These are phyloP conservation scores for Trichophyton verrucosum DNA, from an alignment of 2,329 filamentous ascomycete genomes.

Conservation along the genomic window DNA sequence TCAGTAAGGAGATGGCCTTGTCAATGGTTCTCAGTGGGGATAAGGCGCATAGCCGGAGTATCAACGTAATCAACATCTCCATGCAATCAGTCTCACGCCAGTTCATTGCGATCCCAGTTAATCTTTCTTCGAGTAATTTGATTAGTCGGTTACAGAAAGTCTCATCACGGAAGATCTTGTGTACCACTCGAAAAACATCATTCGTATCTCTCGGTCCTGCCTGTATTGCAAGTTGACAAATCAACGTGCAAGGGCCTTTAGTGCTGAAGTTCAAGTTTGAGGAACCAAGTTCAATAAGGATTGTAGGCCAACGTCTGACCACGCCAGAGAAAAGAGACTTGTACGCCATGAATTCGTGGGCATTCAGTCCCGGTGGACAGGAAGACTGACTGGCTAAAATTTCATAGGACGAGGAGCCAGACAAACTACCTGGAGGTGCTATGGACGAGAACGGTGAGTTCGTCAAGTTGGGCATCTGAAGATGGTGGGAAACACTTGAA, in stretches of 20 bases:
- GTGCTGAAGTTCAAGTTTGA: constrained; percentile 49
- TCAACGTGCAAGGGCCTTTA: constrained; percentile 37
- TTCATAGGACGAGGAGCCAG: constrained; percentile 40
- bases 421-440: constrained; percentile 21
- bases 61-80: constrained; percentile 44
- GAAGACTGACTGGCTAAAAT: constrained; percentile 35
- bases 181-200: constrained; percentile 34
- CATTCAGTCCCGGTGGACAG: constrained; percentile 36
- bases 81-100: constrained; percentile 50
- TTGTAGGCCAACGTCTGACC: constrained; percentile 35
- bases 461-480: constrained; percentile 26
- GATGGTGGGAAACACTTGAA: constrained; percentile 38
- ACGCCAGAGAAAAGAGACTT: constrained; percentile 35
- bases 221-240: constrained; percentile 44
- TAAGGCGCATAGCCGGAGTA: constrained; percentile 31
- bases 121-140: constrained; percentile 35
- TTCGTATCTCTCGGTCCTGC: constrained; percentile 37
- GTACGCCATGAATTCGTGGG: constrained; percentile 40
- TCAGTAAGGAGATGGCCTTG: constrained; percentile 26
- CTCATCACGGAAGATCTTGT: constrained; percentile 39
- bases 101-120: constrained; percentile 40
- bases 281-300: constrained; percentile 40
- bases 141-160: constrained; percentile 40
- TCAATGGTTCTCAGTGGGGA: constrained; percentile 12
- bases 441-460: constrained; percentile 27